Evolutionary conservation across 2,329 filamentous ascomycete genomes (phyloP).

Genomic region (Tolypocladium inflatum): DNA sequence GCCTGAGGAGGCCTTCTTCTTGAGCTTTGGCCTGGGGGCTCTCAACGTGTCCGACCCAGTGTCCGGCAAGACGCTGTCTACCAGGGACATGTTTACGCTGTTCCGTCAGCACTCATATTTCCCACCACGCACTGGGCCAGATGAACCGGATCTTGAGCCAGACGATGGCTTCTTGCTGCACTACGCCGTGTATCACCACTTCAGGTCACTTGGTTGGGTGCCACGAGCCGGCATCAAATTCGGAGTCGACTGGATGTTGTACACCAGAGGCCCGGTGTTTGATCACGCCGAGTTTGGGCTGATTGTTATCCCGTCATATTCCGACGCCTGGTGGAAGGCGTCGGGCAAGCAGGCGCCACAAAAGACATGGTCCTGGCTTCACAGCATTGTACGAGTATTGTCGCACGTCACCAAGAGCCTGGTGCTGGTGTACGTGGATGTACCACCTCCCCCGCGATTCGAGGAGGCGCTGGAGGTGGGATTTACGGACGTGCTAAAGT

Average conservation of each 20-base stretch:
- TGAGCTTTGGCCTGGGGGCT: slow-evolving; percentile 70
- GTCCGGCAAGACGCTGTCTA: slow-evolving; percentile 35
- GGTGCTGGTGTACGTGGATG: slow-evolving; percentile 82
- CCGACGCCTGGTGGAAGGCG: slow-evolving; percentile 60
- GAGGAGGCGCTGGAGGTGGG: slow-evolving; percentile 37
- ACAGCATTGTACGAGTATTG: slow-evolving; percentile 82
- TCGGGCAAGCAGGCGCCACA: slow-evolving; percentile 38
- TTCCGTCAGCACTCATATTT: slow-evolving; percentile 64
- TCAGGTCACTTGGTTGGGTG: slow-evolving; percentile 91
- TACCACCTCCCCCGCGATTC: slow-evolving; percentile 57
- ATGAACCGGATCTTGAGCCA: slow-evolving; percentile 41
- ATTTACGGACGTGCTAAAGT: slow-evolving; percentile 52
- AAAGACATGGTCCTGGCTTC: slow-evolving; percentile 71
- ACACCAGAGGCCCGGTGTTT: slow-evolving; percentile 87
- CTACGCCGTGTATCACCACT: slow-evolving; percentile 92
- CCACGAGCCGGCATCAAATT: slow-evolving; percentile 91
- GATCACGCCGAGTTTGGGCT: slow-evolving; percentile 91
- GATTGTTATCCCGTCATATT: slow-evolving; percentile 75
- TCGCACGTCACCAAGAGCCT: slow-evolving; percentile 85
- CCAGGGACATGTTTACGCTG: slow-evolving; percentile 50
- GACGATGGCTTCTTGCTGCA: slow-evolving; percentile 80
- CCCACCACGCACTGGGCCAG: slow-evolving; percentile 38
- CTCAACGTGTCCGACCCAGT: slow-evolving; percentile 51
- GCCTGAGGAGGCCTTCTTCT: slow-evolving; percentile 84
- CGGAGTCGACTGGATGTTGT: slow-evolving; percentile 88